A percentile compares a stretch with the other conserved stretches of the same genome.
These are phyloP conservation scores for Tolypocladium capitatum DNA, from an alignment of 2,329 filamentous ascomycete genomes.

Conservation along the genomic window DNA sequence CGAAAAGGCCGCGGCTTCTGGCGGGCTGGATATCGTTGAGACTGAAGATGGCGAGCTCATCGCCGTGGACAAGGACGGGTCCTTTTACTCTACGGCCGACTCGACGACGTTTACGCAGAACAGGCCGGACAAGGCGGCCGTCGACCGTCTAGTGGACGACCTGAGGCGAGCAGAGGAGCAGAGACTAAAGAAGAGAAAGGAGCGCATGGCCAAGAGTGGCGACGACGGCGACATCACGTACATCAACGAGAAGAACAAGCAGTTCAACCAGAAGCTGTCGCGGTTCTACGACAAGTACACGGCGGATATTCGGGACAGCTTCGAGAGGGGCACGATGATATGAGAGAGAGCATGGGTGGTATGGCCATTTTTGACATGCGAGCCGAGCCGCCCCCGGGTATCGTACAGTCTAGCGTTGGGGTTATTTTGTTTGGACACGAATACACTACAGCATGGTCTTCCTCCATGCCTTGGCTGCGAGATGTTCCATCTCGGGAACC, in stretches of 20 bases:
- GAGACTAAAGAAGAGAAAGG: slow-evolving; percentile 72
- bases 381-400: slow-evolving; percentile 1
- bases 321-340: slow-evolving; percentile 94
- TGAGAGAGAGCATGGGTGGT: slow-evolving; percentile 22
- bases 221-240: slow-evolving; percentile 91
- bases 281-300: slow-evolving; percentile 99
- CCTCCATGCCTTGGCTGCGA: slow-evolving; percentile 77
- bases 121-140: slow-evolving; percentile 72
- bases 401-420: slow-evolving; percentile 19
- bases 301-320: slow-evolving; percentile 89
- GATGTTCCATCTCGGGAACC: slow-evolving; percentile 62
- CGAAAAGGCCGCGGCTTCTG: slow-evolving; percentile 70
- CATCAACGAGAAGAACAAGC: slow-evolving; percentile 99
- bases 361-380: background rate
- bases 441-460: slow-evolving; percentile 64
- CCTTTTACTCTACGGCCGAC: slow-evolving; percentile 81
- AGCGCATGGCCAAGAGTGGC: slow-evolving; percentile 63
- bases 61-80: slow-evolving; percentile 81
- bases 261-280: slow-evolving; percentile 95
- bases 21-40: slow-evolving; percentile 85
- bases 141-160: slow-evolving; percentile 79
- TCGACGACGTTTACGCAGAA: slow-evolving; percentile 70
- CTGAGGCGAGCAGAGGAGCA: slow-evolving; percentile 79
- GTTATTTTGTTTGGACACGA: slow-evolving; percentile 2
- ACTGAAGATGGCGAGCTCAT: slow-evolving; percentile 91